A percentile compares a stretch with the other conserved stretches of the same genome.
Conservation (phyloP, 306 rosid genomes). For the Arachis stenosperma region DNA sequence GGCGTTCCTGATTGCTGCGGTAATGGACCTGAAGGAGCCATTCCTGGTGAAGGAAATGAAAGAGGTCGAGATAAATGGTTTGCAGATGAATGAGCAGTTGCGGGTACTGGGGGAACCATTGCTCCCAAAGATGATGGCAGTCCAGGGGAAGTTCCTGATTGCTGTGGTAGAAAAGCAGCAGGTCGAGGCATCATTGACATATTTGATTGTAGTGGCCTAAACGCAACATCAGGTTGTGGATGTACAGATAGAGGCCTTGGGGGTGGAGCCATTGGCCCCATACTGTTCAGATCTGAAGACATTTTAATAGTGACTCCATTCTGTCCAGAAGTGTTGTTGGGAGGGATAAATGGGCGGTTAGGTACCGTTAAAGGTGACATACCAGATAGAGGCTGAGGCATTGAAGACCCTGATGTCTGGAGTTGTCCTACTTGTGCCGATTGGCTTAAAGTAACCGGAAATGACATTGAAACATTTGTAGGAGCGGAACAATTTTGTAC, state of each 20-base stretch:
- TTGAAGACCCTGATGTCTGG: constrained; percentile 47
- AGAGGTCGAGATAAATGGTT: constrained; percentile 42
- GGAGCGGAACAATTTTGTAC: constrained; percentile 51
- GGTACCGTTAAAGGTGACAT: constrained; percentile 45
- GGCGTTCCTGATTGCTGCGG: constrained; percentile 60
- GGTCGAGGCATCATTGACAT: constrained; percentile 44
- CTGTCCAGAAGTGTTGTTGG: constrained; percentile 47
- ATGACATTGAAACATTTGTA: constrained; percentile 51
- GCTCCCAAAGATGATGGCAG: constrained; percentile 50
- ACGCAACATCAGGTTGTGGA: constrained; percentile 52
- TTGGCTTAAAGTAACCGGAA: constrained; percentile 50
- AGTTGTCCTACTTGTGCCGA: constrained; percentile 50
- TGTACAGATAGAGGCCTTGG: constrained; percentile 44
- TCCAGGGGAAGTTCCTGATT: constrained; percentile 49
- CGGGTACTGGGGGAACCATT: constrained; percentile 35
- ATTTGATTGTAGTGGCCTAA: constrained; percentile 47
- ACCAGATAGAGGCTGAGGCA: constrained; percentile 56
- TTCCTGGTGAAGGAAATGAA: constrained; percentile 50
- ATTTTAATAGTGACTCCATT: constrained; percentile 38
- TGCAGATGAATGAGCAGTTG: constrained; percentile 41
- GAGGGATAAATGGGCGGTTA: constrained; percentile 47
- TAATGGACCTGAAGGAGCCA: constrained; percentile 46
- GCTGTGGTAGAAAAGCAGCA: constrained; percentile 48
- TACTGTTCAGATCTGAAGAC: constrained; percentile 51
- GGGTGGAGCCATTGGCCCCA: constrained; percentile 54